Conservation (phyloP, 768 basidiomycete genomes). For the Arthromyces matolae region DNA sequence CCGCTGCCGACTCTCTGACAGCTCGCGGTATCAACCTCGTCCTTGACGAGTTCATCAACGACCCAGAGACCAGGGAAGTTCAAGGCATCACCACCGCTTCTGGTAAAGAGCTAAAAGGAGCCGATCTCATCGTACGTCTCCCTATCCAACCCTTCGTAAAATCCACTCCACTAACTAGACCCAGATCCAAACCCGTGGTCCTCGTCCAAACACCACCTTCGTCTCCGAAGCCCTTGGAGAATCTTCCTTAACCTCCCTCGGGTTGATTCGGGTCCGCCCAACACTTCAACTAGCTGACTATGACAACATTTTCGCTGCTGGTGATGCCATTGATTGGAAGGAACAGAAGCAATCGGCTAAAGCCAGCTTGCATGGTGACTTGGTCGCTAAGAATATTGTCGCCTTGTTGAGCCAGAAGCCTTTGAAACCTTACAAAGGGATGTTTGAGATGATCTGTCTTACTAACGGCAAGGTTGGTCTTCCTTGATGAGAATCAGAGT, state of each 20-base stretch:
- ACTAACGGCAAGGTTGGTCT: slow-evolving; percentile 52
- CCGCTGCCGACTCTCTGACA: slow-evolving; percentile 36
- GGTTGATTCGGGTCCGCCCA: slow-evolving; percentile 47
- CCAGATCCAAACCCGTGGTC: slow-evolving; percentile 39
- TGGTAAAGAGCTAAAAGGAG: slow-evolving; percentile 41
- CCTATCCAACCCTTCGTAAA: neutral
- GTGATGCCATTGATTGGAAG: slow-evolving; percentile 61
- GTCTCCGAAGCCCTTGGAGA: slow-evolving; percentile 37
- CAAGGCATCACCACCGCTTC: slow-evolving; percentile 45
- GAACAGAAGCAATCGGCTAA: slow-evolving; percentile 63
- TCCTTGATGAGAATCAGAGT: neutral
- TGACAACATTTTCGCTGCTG: slow-evolving; percentile 59
- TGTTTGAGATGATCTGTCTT: slow-evolving; percentile 51
- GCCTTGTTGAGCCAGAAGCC: slow-evolving; percentile 34
- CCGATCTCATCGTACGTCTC: slow-evolving; percentile 59
- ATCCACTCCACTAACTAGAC: neutral
- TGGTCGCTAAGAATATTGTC: slow-evolving; percentile 50
- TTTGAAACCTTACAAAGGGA: slow-evolving; percentile 43
- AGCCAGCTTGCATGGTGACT: slow-evolving; percentile 36
- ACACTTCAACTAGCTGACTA: slow-evolving; percentile 54
- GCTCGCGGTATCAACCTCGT: slow-evolving; percentile 48
- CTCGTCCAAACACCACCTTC: slow-evolving; percentile 50
- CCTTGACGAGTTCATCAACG: slow-evolving; percentile 53
- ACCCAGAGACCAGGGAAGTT: slow-evolving; percentile 35
- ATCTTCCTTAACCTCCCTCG: slow-evolving; percentile 34